Evolutionary conservation across 805 yeast species (phyloP), one percentile per base, ranked within the genome.

Genomic region (Candida stauntonica): DNA sequence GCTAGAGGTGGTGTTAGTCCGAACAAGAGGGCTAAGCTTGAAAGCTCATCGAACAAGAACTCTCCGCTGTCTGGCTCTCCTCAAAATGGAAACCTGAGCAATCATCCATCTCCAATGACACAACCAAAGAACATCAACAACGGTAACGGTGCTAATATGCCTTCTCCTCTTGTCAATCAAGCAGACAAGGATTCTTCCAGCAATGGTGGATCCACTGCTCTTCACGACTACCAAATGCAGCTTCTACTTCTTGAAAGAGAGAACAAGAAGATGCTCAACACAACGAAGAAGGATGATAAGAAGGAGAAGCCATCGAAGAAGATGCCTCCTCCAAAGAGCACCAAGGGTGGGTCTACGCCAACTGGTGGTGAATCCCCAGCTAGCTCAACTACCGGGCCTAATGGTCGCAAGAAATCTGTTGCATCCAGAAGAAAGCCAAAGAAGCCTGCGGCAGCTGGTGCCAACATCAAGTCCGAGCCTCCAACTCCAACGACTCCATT

Each of bases 211-310:
- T 44, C 53, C 16, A 48, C 45, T 51, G 89, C 91, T 2, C 63
- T 86, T 28, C 86, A 81, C 51, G 94, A 86, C 55, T 86, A 86
- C 58, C 94, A 86, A 58, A 79, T 77, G 68, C 91, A 85, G 59
- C 64, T 85, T 48, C 73, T 83, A 73, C 57, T 81, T 38, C 63
- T 86, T 54, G 95, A 86, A 52, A 75, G 75, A 46, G 89, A 84
- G 56, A 86, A 83, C 59, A 80, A 81, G 55, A 77, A 76, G 57
- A 70, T 85, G 38, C 63, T 83, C 35, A 79, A 74, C 49, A 72
- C 68, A 36, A 77, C 77, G 27, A 64, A 60, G 45, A 66, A 60
- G 23, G 41, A 41, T n/a, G 16, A 33, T 13, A 17, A 26, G 41
- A 33, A 36, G 40, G 20, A 24, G n/a, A n/a, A n/a, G n/a, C n/a